Conservation (phyloP, 208 protist species). For the Vickermania ingenoplastis region DNA sequence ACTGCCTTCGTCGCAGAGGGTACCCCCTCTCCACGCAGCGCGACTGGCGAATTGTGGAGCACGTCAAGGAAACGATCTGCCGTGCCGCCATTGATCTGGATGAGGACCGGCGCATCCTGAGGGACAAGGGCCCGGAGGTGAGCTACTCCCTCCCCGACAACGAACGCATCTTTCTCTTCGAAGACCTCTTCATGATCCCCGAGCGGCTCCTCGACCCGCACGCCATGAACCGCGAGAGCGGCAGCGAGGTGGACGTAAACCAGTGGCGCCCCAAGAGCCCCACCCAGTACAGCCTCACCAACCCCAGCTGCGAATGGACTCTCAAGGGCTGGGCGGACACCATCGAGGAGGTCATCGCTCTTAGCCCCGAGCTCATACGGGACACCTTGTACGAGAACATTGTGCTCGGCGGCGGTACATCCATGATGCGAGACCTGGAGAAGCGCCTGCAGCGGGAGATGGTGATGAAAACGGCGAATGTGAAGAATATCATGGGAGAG, state of each 20-base stretch:
- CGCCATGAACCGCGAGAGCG: constrained; percentile 12
- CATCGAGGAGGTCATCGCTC: constrained; percentile 38
- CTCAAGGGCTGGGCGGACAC: constrained; percentile 37
- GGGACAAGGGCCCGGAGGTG: constrained; percentile 2
- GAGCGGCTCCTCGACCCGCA: constrained; percentile 79
- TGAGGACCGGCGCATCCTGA: constrained; percentile 14
- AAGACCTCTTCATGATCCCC: constrained; percentile 68
- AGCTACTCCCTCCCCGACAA: constrained; percentile 83
- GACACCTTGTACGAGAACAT: constrained; percentile 79
- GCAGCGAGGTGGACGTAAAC: constrained; percentile 24
- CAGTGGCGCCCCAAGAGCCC: constrained; percentile 18
- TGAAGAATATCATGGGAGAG: constrained; percentile 6
- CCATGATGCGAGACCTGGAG: constrained; percentile 66
- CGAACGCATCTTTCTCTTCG: constrained; percentile 67
- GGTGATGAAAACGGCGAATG: not conserved
- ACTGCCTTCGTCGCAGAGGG: constrained; percentile 35
- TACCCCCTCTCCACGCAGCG: constrained; percentile 87
- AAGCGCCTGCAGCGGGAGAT: constrained; percentile 75
- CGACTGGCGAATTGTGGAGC: constrained; percentile 52
- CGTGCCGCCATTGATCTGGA: constrained; percentile 41
- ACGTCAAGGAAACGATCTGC: constrained; percentile 78
- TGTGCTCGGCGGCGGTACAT: constrained; percentile 92
- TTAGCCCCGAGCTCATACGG: constrained; percentile 23
- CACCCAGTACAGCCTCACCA: constrained; percentile 31
- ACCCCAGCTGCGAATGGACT: constrained; percentile 8